Percentiles rank a stretch among this genome's conserved stretches.
Evolutionary conservation across 2,329 filamentous ascomycete genomes (phyloP).

Genomic region (Beauveria caledonica): DNA sequence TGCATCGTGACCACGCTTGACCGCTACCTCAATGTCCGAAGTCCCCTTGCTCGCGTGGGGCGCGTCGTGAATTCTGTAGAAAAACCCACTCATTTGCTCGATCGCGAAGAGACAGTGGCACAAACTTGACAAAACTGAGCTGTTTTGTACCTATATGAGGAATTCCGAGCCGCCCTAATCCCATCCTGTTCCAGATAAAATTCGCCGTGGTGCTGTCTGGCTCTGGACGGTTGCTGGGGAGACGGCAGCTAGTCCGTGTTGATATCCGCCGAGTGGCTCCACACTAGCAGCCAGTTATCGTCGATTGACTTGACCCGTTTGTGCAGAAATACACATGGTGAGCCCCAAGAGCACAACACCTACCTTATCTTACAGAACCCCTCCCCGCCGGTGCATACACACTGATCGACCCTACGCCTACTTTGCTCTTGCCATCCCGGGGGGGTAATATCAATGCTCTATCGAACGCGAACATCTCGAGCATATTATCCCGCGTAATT

Average conservation of each 20-base stretch:
- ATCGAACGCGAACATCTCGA: not conserved
- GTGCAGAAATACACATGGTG: constrained; percentile 1
- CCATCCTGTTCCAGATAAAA: too few species aligned
- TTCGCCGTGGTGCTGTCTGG: not conserved
- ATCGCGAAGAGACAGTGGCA: not conserved
- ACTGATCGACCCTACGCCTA: constrained; percentile 7
- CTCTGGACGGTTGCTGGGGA: constrained; percentile 1
- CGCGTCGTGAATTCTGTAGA: not conserved
- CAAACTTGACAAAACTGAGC: not conserved
- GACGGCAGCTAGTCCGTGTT: constrained; percentile 8
- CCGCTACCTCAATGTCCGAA: too few species aligned
- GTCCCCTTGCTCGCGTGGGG: not conserved
- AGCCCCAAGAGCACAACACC: constrained; percentile 7
- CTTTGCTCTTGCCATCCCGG: not conserved
- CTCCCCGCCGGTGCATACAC: constrained; percentile 10
- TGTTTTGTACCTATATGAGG: too few species aligned
- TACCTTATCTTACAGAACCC: not conserved
- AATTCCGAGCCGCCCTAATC: too few species aligned
- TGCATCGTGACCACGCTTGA: too few species aligned
- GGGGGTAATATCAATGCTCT: constrained; percentile 4
- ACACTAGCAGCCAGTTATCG: not conserved
- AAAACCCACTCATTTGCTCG: not conserved
- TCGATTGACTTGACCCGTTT: not conserved
- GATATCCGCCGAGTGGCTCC: constrained; percentile 1
- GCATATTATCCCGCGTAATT: not conserved